Conservation (phyloP, 495 filamentous ascomycete species). For the Neurospora sublineolata region DNA sequence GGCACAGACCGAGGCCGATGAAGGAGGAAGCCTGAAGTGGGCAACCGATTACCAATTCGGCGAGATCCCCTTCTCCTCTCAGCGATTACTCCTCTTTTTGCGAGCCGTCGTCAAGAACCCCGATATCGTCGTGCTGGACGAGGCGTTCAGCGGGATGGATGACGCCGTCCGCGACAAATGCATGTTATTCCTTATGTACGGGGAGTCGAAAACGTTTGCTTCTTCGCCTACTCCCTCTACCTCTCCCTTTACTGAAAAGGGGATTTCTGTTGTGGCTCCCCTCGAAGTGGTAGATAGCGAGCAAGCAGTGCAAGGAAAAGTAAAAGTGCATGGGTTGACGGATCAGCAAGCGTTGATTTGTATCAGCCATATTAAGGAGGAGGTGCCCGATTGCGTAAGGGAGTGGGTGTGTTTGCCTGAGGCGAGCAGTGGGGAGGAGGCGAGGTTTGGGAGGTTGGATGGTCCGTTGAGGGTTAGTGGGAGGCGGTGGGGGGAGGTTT, state of each 20-base stretch:
- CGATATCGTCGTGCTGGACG: slow-evolving; percentile 84
- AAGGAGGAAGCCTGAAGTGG: slow-evolving; percentile 43
- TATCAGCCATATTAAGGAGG: slow-evolving; percentile 81
- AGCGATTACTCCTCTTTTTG: slow-evolving; percentile 76
- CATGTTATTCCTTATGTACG: slow-evolving; percentile 58
- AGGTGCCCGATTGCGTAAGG: slow-evolving; percentile 69
- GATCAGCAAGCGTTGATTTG: slow-evolving; percentile 68
- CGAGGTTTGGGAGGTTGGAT: slow-evolving; percentile 45
- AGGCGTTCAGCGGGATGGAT: slow-evolving; percentile 86
- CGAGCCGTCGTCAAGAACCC: slow-evolving; percentile 72
- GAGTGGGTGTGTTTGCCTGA: slow-evolving; percentile 73
- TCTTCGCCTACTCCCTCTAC: too few species aligned
- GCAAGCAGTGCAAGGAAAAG: slow-evolving; percentile 22
- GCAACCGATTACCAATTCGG: slow-evolving; percentile 61
- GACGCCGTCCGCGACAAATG: slow-evolving; percentile 73
- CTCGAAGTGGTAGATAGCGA: slow-evolving; percentile 30
- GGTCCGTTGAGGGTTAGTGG: slow-evolving; percentile 44
- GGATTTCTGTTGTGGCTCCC: slow-evolving; percentile 7
- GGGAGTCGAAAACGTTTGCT: slow-evolving; percentile 34
- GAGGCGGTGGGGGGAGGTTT: slow-evolving; percentile 49
- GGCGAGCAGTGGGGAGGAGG: slow-evolving; percentile 41
- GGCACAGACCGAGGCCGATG: background rate
- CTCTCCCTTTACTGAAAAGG: background rate
- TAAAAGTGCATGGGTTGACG: slow-evolving; percentile 42
- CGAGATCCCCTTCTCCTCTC: slow-evolving; percentile 61